Evolutionary conservation across 805 yeast genomes (phyloP).

Genomic region (Saturnispora silvae): DNA sequence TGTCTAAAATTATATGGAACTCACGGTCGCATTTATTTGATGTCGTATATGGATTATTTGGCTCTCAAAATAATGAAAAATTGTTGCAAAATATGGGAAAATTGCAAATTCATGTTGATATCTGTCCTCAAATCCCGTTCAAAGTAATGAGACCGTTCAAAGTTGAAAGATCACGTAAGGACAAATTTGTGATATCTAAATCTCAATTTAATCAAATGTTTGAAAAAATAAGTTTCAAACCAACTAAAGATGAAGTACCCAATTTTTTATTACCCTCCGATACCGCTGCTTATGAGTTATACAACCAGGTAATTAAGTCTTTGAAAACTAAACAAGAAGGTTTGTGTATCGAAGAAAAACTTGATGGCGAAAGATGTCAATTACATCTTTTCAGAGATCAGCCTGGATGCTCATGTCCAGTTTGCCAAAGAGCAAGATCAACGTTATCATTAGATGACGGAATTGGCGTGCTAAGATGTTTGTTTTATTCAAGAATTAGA

Average conservation of each 20-base stretch:
- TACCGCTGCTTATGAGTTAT: too few species aligned
- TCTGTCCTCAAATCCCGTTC: conserved; percentile 46
- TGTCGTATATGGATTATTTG: conserved; percentile 9
- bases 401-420: conserved; percentile 11
- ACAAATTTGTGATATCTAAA: conserved; percentile 20
- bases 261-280: conserved; percentile 47
- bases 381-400: conserved; percentile 48
- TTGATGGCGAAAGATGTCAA: conserved; percentile 87
- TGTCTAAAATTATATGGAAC: conserved; percentile 7
- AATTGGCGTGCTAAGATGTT: conserved; percentile 33
- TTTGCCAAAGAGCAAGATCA: conserved; percentile 20
- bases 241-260: conserved; percentile 45
- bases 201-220: conserved; percentile 1
- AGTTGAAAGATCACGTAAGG: conserved; percentile 25
- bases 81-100: conserved; percentile 30
- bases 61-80: conserved; percentile 5
- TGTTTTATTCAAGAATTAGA: conserved; percentile 70
- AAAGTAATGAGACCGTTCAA: conserved; percentile 68
- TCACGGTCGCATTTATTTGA: conserved; percentile 10
- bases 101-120: conserved; percentile 18
- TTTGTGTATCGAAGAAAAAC: conserved; percentile 77
- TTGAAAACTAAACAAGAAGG: conserved; percentile 8
- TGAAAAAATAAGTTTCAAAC: conserved; percentile 2
- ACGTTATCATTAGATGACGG: neutral
- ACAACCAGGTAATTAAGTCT: too few species aligned